Evolutionary conservation across 2,329 filamentous ascomycete species (phyloP).

Genomic region (Clarireedia sp.): DNA sequence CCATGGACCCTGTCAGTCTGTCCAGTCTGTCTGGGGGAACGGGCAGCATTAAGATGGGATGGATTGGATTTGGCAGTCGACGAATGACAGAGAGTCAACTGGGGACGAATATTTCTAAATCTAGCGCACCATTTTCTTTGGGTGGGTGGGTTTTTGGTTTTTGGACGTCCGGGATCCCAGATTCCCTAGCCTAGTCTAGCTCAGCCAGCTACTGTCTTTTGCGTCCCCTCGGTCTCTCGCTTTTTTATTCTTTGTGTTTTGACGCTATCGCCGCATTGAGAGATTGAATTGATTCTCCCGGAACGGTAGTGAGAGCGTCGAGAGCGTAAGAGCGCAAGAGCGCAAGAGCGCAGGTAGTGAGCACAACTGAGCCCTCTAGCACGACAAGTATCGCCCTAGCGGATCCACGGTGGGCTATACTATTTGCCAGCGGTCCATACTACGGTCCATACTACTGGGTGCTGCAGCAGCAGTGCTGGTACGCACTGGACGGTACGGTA

Average conservation of each 20-base stretch:
- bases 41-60: slow-evolving; percentile 22
- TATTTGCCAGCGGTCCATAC: not conserved
- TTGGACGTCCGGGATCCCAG: not conserved
- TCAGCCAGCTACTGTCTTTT: too few relatives aligned
- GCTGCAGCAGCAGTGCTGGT: not conserved
- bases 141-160: not conserved
- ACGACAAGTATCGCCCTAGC: too few relatives aligned
- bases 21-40: slow-evolving; percentile 20
- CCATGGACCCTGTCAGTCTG: not conserved
- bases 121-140: slow-evolving; percentile 3
- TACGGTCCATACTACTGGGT: slow-evolving; percentile 3
- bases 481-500: not conserved
- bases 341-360: too few relatives aligned
- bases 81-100: not conserved
- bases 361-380: too few relatives aligned
- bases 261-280: too few relatives aligned
- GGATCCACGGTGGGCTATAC: too few relatives aligned
- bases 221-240: too few relatives aligned
- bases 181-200: too few relatives aligned
- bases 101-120: slow-evolving; percentile 16
- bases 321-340: too few relatives aligned
- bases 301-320: too few relatives aligned
- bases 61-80: slow-evolving; percentile 6
- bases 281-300: too few relatives aligned
- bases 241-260: too few relatives aligned